Conservation (phyloP, 2,329 filamentous ascomycete species). For the Fusarium redolens region DNA sequence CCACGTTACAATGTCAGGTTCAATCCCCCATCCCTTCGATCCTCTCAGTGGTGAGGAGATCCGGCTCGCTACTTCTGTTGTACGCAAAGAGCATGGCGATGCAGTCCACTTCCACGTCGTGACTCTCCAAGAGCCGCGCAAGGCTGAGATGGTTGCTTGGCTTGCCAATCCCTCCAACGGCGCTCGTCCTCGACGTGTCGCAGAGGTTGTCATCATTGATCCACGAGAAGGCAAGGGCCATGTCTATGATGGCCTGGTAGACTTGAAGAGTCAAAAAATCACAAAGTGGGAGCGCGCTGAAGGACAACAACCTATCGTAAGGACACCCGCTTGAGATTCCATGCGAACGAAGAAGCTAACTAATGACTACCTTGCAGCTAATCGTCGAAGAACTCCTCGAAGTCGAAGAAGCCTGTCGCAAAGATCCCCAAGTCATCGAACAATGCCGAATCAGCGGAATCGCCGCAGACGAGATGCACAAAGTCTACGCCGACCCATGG, state of each 20-base stretch:
- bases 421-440: conserved; percentile 88
- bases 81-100: conserved; percentile 73
- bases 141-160: conserved; percentile 86
- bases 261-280: conserved; percentile 74
- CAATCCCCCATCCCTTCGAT: conserved; percentile 42
- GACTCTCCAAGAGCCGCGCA: conserved; percentile 85
- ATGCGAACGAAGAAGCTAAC: conserved; percentile 11
- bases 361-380: conserved; percentile 63
- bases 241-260: conserved; percentile 84
- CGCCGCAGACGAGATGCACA: conserved; percentile 85
- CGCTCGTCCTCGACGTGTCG: conserved; percentile 75
- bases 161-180: conserved; percentile 71
- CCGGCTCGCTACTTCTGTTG: conserved; percentile 70
- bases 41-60: conserved; percentile 73
- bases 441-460: conserved; percentile 88
- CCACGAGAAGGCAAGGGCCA: conserved; percentile 70
- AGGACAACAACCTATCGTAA: conserved; percentile 82
- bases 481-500: conserved; percentile 97
- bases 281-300: conserved; percentile 79
- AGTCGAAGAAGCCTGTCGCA: conserved; percentile 80
- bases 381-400: conserved; percentile 89
- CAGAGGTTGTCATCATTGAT: conserved; percentile 85
- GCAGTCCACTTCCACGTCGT: conserved; percentile 88
- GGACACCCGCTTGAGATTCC: conserved; percentile 29
- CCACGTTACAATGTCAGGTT: not conserved